phyloP scores from a whole-genome alignment of 345 rosid species.

The Adansonia digitata region DNA sequence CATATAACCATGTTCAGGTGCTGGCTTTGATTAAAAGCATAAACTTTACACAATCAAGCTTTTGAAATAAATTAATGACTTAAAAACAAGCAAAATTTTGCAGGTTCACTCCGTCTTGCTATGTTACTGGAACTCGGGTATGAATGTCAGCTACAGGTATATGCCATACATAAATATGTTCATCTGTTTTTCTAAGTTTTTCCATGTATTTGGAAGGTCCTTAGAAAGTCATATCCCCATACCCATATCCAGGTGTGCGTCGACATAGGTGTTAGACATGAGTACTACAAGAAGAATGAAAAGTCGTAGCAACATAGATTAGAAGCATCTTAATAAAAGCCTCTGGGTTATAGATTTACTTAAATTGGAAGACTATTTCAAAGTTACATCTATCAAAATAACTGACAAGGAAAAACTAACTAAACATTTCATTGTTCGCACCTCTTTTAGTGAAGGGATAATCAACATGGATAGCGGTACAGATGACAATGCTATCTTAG shows the following conservation, averaged over 20 bases:
- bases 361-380: neutral
- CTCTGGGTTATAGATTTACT: neutral
- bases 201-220: no score
- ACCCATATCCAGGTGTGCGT: no score
- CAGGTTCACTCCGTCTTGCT: neutral
- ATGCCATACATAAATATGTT: no score
- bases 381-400: conserved; percentile 3
- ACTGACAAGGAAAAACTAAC: conserved; percentile 2
- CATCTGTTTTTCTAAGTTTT: no score
- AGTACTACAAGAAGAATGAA: no score
- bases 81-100: neutral
- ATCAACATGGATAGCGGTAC: conserved; percentile 67
- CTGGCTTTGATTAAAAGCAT: neutral
- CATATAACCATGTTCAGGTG: neutral
- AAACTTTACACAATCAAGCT: neutral
- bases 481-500: conserved; percentile 52
- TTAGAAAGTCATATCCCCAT: no score
- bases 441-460: conserved; percentile 91
- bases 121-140: no score
- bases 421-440: conserved; percentile 25
- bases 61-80: neutral
- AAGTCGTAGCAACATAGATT: no score
- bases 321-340: neutral
- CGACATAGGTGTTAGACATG: no score
- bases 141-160: no score